phyloP scores from a whole-genome alignment of 345 rosid species.

The Salix koriyanagi region DNA sequence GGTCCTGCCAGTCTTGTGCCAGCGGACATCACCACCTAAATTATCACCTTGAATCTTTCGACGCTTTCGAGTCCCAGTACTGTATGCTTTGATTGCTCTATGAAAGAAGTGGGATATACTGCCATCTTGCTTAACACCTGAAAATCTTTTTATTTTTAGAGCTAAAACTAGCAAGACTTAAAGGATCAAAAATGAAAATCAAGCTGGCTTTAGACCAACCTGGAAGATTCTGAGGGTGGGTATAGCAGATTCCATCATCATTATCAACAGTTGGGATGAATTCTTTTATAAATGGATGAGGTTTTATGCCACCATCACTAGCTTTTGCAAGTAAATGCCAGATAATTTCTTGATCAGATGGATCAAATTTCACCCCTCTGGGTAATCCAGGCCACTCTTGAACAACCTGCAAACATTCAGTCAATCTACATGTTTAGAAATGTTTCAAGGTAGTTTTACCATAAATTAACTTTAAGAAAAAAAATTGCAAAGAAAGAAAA shows the following conservation, averaged over 20 bases:
- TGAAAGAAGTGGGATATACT: conserved; percentile 76
- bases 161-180: conserved; percentile 1
- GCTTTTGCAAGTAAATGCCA: conserved; percentile 80
- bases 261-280: conserved; percentile 74
- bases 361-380: conserved; percentile 90
- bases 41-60: conserved; percentile 80
- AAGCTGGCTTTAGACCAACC: conserved; percentile 38
- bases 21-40: conserved; percentile 69
- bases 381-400: conserved; percentile 94
- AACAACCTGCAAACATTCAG: conserved; percentile 48
- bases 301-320: conserved; percentile 36
- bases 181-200: neutral
- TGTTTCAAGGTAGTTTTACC: neutral
- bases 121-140: conserved; percentile 85
- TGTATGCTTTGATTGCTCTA: conserved; percentile 83
- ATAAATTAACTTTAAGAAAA: neutral
- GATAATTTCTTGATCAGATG: conserved; percentile 85
- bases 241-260: conserved; percentile 92
- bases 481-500: neutral
- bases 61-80: conserved; percentile 87
- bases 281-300: conserved; percentile 79
- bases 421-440: neutral
- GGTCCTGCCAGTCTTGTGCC: conserved; percentile 96
- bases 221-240: conserved; percentile 92
- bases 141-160: neutral